Percentiles rank a stretch among this genome's conserved stretches.
These are phyloP conservation scores for Candida golubevii DNA, from an alignment of 805 yeast genomes.

Conservation along the genomic window DNA sequence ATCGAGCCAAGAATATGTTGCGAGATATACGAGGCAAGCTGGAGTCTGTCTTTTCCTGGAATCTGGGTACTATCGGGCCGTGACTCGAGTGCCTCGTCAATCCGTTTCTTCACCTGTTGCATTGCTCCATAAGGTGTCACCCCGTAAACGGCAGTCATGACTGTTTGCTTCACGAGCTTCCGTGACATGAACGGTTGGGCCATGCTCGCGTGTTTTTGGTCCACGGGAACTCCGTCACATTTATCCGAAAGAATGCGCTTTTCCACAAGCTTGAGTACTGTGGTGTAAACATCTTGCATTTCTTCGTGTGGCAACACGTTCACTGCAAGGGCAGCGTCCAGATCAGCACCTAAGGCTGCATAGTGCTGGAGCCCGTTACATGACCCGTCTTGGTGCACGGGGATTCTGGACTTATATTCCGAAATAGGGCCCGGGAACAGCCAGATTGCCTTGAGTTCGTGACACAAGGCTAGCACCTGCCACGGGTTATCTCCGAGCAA, in stretches of 20 bases:
- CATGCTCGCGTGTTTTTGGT: slow-evolving; percentile 12
- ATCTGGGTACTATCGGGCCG: not conserved
- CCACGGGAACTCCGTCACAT: not conserved
- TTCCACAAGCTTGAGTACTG: slow-evolving; percentile 27
- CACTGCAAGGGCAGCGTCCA: slow-evolving; percentile 36
- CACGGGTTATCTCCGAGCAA: slow-evolving; percentile 35
- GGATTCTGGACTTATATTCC: slow-evolving; percentile 26
- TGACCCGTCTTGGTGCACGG: slow-evolving; percentile 42
- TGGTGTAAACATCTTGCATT: slow-evolving; percentile 32
- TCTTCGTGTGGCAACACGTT: slow-evolving; percentile 25
- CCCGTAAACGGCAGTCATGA: slow-evolving; percentile 45
- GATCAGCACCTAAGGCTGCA: slow-evolving; percentile 39
- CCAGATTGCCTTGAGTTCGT: slow-evolving; percentile 25
- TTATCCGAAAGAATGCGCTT: slow-evolving; percentile 8
- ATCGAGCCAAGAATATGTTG: slow-evolving; percentile 12
- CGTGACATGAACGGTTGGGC: slow-evolving; percentile 22
- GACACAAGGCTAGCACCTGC: slow-evolving; percentile 34
- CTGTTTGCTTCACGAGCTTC: slow-evolving; percentile 37
- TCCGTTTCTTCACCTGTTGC: slow-evolving; percentile 27
- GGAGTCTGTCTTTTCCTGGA: slow-evolving; percentile 1
- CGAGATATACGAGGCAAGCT: slow-evolving; percentile 12
- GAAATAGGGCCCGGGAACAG: slow-evolving; percentile 14
- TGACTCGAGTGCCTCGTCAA: slow-evolving; percentile 14
- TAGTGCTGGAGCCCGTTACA: slow-evolving; percentile 46
- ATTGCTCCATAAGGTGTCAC: slow-evolving; percentile 37